Evolutionary conservation across 2,329 filamentous ascomycete genomes (phyloP).

Genomic region (Trichophyton mentagrophytes): DNA sequence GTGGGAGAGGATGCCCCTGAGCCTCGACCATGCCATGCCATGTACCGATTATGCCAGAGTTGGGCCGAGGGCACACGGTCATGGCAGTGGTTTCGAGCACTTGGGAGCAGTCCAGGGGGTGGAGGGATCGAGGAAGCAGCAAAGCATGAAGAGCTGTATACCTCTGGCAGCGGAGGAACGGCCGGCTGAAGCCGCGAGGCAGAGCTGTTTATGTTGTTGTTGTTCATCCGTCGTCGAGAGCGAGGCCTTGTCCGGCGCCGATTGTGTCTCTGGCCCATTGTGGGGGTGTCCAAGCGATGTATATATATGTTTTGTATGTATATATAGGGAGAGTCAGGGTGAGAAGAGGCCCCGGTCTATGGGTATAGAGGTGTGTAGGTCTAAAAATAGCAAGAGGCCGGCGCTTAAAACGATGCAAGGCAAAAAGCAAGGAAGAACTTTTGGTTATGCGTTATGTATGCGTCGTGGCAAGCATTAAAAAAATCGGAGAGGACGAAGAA

Average conservation of each 20-base stretch:
- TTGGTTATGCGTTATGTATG: background rate
- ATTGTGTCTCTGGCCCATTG: slow-evolving; percentile 37
- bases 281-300: background rate
- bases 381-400: background rate
- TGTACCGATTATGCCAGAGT: slow-evolving; percentile 32
- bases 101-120: background rate
- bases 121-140: background rate
- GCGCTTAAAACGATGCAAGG: background rate
- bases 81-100: slow-evolving; percentile 1
- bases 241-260: slow-evolving; percentile 33
- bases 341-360: background rate
- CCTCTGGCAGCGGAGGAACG: background rate
- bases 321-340: too few relatives aligned
- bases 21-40: slow-evolving; percentile 27
- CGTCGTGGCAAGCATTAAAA: background rate
- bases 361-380: background rate
- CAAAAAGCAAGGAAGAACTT: background rate
- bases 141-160: background rate
- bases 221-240: slow-evolving; percentile 23
- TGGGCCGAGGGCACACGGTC: slow-evolving; percentile 21
- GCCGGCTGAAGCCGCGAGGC: slow-evolving; percentile 11
- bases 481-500: background rate
- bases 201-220: slow-evolving; percentile 12
- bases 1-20: too few relatives aligned
- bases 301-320: background rate